Conservation (phyloP, 306 rosid species). For the Mucuna pruriens region DNA sequence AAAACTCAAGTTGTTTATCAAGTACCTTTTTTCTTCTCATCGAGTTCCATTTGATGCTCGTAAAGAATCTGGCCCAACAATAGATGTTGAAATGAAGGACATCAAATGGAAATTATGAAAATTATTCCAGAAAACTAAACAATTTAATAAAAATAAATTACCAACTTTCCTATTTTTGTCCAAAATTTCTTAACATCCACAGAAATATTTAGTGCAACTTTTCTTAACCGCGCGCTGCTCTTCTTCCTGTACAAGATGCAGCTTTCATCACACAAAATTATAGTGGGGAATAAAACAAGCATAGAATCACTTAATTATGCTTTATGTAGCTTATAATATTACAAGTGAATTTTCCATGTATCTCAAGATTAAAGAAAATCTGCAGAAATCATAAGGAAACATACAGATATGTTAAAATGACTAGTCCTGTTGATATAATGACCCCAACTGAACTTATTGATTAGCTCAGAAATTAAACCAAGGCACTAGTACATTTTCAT, state of each 20-base stretch:
- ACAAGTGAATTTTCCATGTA: constrained; percentile 71
- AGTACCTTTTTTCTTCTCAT: constrained; percentile 92
- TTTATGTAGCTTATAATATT: too few species aligned
- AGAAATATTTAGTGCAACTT: constrained; percentile 92
- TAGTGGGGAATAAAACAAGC: constrained; percentile 8
- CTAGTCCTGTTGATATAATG: constrained; percentile 1
- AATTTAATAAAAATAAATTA: constrained; percentile 43
- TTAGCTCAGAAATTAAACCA: constrained; percentile 12
- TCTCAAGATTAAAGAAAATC: constrained; percentile 97
- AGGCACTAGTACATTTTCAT: constrained; percentile 26
- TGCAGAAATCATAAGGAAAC: constrained; percentile 42
- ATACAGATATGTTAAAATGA: not conserved
- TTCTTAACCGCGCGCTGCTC: constrained; percentile 88
- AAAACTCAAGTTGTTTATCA: constrained; percentile 98
- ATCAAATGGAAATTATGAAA: constrained; percentile 28
- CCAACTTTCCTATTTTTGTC: constrained; percentile 97
- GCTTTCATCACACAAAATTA: constrained; percentile 31
- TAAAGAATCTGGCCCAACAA: constrained; percentile 79
- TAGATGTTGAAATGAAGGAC: constrained; percentile 2
- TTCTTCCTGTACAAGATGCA: constrained; percentile 73
- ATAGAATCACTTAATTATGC: too few species aligned
- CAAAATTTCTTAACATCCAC: constrained; percentile 98
- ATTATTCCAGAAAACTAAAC: constrained; percentile 2
- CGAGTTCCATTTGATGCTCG: constrained; percentile 96
- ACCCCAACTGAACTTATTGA: constrained; percentile 19